Base-by-base conservation (phyloP, 2,329 filamentous ascomycete genomes). In the Nemania serpens region DNA sequence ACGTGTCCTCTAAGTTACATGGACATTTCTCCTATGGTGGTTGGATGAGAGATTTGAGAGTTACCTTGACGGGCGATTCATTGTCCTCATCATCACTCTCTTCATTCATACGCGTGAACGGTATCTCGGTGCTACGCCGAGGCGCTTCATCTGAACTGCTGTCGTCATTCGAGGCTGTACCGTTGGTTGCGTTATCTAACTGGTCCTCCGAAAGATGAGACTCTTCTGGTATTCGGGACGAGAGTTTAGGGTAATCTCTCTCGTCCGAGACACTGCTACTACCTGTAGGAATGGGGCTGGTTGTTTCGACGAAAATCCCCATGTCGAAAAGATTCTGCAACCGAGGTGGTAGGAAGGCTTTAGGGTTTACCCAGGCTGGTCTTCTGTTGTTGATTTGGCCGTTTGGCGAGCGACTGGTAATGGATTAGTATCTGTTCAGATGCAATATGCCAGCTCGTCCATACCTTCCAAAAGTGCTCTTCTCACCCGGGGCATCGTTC, bases 261-360 rank as follows among this genome's bases (percentile, higher is more conserved):
- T 81, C 81, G 17, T 88, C 83, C 15, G 87, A 83, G 2, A 90
- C 76, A 2, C 77, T 78, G 20, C 84, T 84, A 84, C 88, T 93
- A 0, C 90, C 91, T 3, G 86, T 88, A 0, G 91, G 89, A 11
- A 96, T 79, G 18, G 82, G 75, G 22, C 87, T 84, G 20, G 82
- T 82, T 1, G 77, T 75, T 55, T 83, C 83, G 20, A 78, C 74
- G 62, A 89, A 86, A 70, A 90, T 90, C 71, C 87, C 87, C 66
- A 97, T 77, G 13, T 90, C 86, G 71, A 98, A 98, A 15, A 97
- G 78, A 59, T 86, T 88, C 70, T 88, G 89, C 41, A 91, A 79
- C 18, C 81, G 76, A 1, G 84, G 78, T 0, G 85, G 83, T 22
- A 98, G 83, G 64, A 85, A 88, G 56, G 74, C 79, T 59, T 72